These are phyloP conservation scores for Tylopilus sp. DNA, from an alignment of 1,284 basidiomycete species.

Conservation along the genomic window DNA sequence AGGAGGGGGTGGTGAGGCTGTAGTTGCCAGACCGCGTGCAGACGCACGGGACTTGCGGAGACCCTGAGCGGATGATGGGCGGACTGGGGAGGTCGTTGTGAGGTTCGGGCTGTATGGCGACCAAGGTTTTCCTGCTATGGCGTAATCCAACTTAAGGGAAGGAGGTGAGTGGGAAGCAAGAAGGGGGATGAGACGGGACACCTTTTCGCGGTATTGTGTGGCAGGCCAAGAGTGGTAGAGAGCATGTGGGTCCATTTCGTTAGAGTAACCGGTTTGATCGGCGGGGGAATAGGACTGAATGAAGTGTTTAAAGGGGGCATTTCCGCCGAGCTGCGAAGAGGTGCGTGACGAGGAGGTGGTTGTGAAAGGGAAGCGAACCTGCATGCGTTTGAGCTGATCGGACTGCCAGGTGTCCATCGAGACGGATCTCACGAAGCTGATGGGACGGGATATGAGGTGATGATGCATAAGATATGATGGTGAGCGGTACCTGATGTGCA, in stretches of 20 bases:
- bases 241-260: slow-evolving; percentile 65
- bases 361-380: slow-evolving; percentile 45
- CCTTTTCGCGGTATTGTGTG: slow-evolving; percentile 87
- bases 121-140: slow-evolving; percentile 68
- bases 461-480: neutral
- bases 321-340: slow-evolving; percentile 69
- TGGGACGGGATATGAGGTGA: slow-evolving; percentile 12
- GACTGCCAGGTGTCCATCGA: slow-evolving; percentile 96
- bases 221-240: slow-evolving; percentile 92
- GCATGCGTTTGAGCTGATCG: slow-evolving; percentile 87
- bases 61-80: slow-evolving; percentile 63
- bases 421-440: slow-evolving; percentile 84
- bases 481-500: slow-evolving; percentile 67
- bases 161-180: slow-evolving; percentile 5
- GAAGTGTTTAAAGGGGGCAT: slow-evolving; percentile 74
- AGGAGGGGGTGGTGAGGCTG: slow-evolving; percentile 17
- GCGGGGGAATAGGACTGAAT: slow-evolving; percentile 67
- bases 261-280: slow-evolving; percentile 71
- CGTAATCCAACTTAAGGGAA: slow-evolving; percentile 57
- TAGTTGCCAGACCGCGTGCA: slow-evolving; percentile 42
- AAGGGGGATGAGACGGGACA: slow-evolving; percentile 27
- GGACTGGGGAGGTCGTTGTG: slow-evolving; percentile 40
- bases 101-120: slow-evolving; percentile 54
- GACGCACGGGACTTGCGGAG: slow-evolving; percentile 73
- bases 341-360: slow-evolving; percentile 12